Base-by-base conservation (phyloP, 2,329 filamentous ascomycete genomes). In the Paracoccidioides lutzii region DNA sequence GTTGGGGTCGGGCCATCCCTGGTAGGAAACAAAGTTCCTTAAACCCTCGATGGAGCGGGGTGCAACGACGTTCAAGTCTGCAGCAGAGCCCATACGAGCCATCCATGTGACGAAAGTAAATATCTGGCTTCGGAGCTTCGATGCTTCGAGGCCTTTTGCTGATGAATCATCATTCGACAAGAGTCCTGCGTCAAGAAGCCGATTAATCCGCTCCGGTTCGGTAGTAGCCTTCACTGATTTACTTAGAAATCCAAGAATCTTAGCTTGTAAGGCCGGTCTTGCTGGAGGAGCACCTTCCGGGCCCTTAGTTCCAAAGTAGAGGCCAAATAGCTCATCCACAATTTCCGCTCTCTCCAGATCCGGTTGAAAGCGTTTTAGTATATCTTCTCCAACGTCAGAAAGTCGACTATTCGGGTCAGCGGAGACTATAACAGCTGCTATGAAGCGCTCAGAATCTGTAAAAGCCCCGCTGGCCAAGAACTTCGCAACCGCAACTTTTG, bases 91-190 rank as follows among this genome's bases (percentile, higher is more conserved):
- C 62, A 89, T 82, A 37, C 85, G 82, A 8, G 90, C 87, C 9
- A 93, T 82, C 81, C 90, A 97, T 53, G 88, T 87, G 55, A 95
- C 81, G 63, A 91, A 95, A 42, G 85, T 81, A 64, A 97, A 93
- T 3, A 95, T 78, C 0, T 90, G 88, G 48, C 83, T 84, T 61
- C 90, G 82, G 8, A 96, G 78, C 67, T 93, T 94, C 1, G 82
- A 80, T 1, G 82, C 82, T 69, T 95, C 90, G 6, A 91, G 76
- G 0, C 84, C 83, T 37, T 78, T 79, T 8, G 76, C 75, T 46
- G 70, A 72, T 53, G 63, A 64, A 62, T 38, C 46, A 41, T 54
- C 57, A 52, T 68, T 64, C 14, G 76, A 73, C 59, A 77, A 66
- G 70, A 90, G 72, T 71, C 87, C 73, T 73, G 83, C 71, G 69